These are phyloP conservation scores for Rhinocladiella similis DNA, from an alignment of 2,329 filamentous ascomycete genomes.

Conservation along the genomic window DNA sequence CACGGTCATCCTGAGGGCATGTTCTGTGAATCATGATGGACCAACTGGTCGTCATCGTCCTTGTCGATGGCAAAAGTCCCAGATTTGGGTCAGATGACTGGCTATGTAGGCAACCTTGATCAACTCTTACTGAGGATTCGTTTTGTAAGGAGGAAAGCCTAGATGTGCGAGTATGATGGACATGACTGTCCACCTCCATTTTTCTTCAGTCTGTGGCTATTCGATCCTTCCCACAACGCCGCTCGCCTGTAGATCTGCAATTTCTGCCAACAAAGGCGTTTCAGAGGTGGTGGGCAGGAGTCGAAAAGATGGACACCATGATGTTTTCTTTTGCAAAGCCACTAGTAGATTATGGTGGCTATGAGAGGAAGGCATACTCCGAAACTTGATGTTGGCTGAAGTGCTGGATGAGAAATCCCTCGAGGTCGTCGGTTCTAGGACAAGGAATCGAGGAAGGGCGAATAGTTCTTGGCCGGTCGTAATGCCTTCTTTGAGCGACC, in stretches of 20 bases:
- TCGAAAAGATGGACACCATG: slow-evolving; percentile 76
- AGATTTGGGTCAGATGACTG: slow-evolving; percentile 84
- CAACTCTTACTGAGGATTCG: slow-evolving; percentile 38
- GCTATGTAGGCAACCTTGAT: slow-evolving; percentile 69
- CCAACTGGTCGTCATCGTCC: slow-evolving; percentile 13
- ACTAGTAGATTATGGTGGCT: slow-evolving; percentile 78
- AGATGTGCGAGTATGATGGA: slow-evolving; percentile 50
- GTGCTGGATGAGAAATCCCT: slow-evolving; percentile 60
- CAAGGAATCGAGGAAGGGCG: slow-evolving; percentile 69
- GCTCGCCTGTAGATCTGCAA: slow-evolving; percentile 73
- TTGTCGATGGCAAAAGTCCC: slow-evolving; percentile 79
- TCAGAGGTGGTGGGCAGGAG: slow-evolving; percentile 72
- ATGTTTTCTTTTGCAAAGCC: slow-evolving; percentile 59
- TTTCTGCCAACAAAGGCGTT: slow-evolving; percentile 82
- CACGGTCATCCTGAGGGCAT: slow-evolving; percentile 17
- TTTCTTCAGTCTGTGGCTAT: slow-evolving; percentile 67
- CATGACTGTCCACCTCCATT: slow-evolving; percentile 61
- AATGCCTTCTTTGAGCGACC: slow-evolving; percentile 67
- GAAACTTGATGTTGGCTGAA: slow-evolving; percentile 53
- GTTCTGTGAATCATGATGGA: not conserved
- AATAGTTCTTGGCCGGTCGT: slow-evolving; percentile 75
- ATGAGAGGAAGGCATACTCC: slow-evolving; percentile 63
- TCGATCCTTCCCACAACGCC: slow-evolving; percentile 76
- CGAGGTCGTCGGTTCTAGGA: slow-evolving; percentile 74
- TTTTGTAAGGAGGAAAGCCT: slow-evolving; percentile 41